Base-by-base conservation (phyloP, 805 yeast genomes). In the Candida michaelii region DNA sequence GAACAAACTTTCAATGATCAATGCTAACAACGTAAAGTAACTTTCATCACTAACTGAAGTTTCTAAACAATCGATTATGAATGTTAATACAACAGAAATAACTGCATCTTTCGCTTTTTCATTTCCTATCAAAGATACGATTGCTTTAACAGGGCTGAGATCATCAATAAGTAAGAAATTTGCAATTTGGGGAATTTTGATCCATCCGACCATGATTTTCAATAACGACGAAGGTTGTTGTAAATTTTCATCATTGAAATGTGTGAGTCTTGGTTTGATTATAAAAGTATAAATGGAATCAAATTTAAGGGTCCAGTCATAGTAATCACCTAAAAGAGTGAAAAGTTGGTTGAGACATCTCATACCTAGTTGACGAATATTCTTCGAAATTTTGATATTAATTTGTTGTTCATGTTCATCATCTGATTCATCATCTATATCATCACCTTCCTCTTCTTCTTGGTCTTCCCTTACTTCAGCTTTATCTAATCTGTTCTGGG, bases 221-320 rank as follows among this genome's bases (percentile, higher is more conserved):
- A 90, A 65, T 33, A 91, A 58, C 0, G 95, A 76, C 0, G 97
- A 89, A 0, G 91, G 83, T 53, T 85, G 89, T 56, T 89, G 95
- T 24, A 84, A 67, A 58, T 91, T 93, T 53, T 85, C 96, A 30
- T 66, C 74, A 3, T 83, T 83, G 60, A 91, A 91, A 10, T 73
- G 67, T 1, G 47, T 68, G 51, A 93, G 68, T 54, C 95, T 77
- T 6, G 95, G 89, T 15, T 59, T 53, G 11, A 91, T 66, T 16
- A 89, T 68, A 17, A 66, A 56, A 3, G 62, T 57, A 54, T 77
- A 84, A 10, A 93, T 76, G 1, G 62, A 51, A 11, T 66, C 65
- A 14, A 77, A 71, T 48, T 73, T 73, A 5, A 55, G 47, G 5
- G 46, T 53, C 96, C 97, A 89, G 27, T 76, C 60, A 40, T 70